These are phyloP conservation scores for Syzygium jambos DNA, from an alignment of 345 rosid species.

Conservation along the genomic window DNA sequence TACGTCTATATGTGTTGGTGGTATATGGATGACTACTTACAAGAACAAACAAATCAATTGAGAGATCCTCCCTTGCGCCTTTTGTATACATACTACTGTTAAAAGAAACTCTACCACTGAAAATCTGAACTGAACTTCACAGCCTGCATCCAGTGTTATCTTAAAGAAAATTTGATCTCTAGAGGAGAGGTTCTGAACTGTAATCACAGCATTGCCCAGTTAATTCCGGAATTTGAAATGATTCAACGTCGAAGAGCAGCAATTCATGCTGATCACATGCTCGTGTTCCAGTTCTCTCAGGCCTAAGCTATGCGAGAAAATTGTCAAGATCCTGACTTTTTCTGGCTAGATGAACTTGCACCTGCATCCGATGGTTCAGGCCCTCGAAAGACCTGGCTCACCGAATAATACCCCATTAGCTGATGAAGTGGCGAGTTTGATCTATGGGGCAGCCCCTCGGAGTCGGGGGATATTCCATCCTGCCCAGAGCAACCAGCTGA, in stretches of 20 bases:
- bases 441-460: conserved; percentile 21
- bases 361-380: not conserved
- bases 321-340: not conserved
- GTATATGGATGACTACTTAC: not conserved
- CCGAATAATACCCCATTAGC: conserved; percentile 79
- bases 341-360: not conserved
- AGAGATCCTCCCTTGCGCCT: not conserved
- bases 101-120: not conserved
- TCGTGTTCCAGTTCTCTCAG: not conserved
- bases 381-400: conserved; percentile 43
- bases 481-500: conserved; percentile 4
- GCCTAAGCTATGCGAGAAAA: not conserved
- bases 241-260: not conserved
- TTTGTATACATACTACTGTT: not conserved
- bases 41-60: not conserved
- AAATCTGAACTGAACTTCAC: not conserved
- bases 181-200: not conserved
- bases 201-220: not conserved
- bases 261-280: not conserved
- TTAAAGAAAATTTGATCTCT: not conserved
- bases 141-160: not conserved
- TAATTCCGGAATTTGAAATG: not conserved
- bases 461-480: conserved; percentile 13
- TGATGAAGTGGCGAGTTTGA: conserved; percentile 63
- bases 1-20: not conserved